phyloP scores from a whole-genome alignment of 2,329 filamentous ascomycete species.

The Botrytis pseudocinerea region DNA sequence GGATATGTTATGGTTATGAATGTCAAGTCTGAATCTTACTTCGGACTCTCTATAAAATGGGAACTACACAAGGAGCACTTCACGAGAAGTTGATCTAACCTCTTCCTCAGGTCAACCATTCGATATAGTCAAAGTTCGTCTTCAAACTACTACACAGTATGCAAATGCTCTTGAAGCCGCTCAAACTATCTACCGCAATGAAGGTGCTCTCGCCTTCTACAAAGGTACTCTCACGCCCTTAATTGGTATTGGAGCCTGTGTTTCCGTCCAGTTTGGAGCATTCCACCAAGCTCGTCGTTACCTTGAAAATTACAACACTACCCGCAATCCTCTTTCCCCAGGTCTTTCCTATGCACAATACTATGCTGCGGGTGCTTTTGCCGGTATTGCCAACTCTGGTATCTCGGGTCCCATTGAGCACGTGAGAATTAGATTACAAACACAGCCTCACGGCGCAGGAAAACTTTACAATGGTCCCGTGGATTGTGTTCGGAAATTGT shows the following conservation, averaged over 20 bases:
- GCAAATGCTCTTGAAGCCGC: slow-evolving; percentile 78
- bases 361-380: slow-evolving; percentile 87
- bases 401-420: slow-evolving; percentile 95
- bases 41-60: background rate
- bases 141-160: slow-evolving; percentile 87
- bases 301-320: slow-evolving; percentile 74
- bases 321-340: slow-evolving; percentile 42
- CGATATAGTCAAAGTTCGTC: slow-evolving; percentile 96
- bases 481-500: slow-evolving; percentile 88
- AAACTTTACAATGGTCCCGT: slow-evolving; percentile 80
- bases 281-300: slow-evolving; percentile 90
- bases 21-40: background rate
- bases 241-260: slow-evolving; percentile 93
- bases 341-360: slow-evolving; percentile 80
- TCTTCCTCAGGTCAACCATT: slow-evolving; percentile 61
- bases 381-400: slow-evolving; percentile 84
- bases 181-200: slow-evolving; percentile 78
- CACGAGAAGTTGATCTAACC: slow-evolving; percentile 30
- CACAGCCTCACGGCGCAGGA: slow-evolving; percentile 83
- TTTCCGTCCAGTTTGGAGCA: slow-evolving; percentile 96
- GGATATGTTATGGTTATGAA: background rate
- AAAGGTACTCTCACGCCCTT: slow-evolving; percentile 95
- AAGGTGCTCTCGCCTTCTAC: slow-evolving; percentile 92
- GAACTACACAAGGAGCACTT: background rate
- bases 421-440: slow-evolving; percentile 92